Evolutionary conservation across 495 filamentous ascomycete genomes (phyloP), one percentile per base, ranked within the genome.

Genomic region (Cudoniella acicularis): DNA sequence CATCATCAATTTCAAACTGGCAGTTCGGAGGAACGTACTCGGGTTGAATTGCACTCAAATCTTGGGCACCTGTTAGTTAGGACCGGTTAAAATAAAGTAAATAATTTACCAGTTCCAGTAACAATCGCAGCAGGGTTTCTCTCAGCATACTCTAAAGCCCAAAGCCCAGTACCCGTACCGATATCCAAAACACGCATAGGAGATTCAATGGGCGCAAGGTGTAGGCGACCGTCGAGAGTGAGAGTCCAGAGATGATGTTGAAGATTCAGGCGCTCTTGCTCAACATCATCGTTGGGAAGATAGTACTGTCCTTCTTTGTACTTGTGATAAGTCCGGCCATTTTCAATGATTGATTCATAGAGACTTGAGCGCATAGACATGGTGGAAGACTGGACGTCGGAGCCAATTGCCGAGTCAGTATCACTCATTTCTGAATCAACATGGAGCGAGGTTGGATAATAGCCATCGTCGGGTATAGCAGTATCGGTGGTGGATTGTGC

Each of bases 151-250:
- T 50, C 48, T 25, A 50, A 50, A 3, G 78, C 83, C 82, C 80
- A 86, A 54, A 79, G 76, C 24, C 80, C 81, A 1, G 78, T 79
- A 0, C 81, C 82, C 8, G 82, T 84, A n/a, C 80, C 84, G 41
- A 84, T 69, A 56, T 86, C 84, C 8, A 86, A 74, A 42, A 85
- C 56, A 24, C 49, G 48, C 16, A 18, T 2, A 11, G 54, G 56
- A 30, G 58, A 64, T 20, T 69, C 67, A 18, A 80, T 63, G 16
- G 76, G 77, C 0, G 71, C 75, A 22, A 73, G 66, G 18, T 75
- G 79, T 13, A 83, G 66, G 10, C 72, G 70, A 24, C 77, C 76
- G 59, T 75, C 72, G 10, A 83, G 67, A 10, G 77, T 61, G 26
- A 79, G 72, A 13, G 82, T 69, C 60, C 75, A 83, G 48, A 81